Base-by-base conservation (phyloP, 148 eudicot genomes). In the Vaccinium macrocarpon region DNA sequence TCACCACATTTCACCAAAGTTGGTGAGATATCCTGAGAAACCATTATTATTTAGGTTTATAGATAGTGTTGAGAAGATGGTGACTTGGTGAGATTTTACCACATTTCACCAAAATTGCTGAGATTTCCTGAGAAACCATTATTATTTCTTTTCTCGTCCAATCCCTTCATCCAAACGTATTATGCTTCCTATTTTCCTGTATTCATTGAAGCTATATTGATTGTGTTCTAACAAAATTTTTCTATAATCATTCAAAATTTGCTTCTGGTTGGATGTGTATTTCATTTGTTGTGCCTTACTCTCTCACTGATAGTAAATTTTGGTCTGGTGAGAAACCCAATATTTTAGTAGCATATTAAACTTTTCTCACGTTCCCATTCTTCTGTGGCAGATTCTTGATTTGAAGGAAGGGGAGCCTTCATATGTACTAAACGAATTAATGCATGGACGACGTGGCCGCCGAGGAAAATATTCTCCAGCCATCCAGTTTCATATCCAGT, bases 361-460 rank as follows among this genome's bases (percentile, higher is more conserved):
- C 32, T 61, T 51, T 14, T 21, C 52, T 74, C 16, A 23, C 72
- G 56, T 50, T 53, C 42, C 25, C 62, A 53, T 48, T 61, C 46
- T 53, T 62, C 48, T 50, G 86, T 71, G 62, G 62, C 81, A 97
- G 98, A 85, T 90, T 84, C 92, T 95, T 68, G 76, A 88, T 16
- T 49, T 97, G 86, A 92, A 92, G 86, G 89, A 92, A 84, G 95
- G 98, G 32, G 91, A 91, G 74, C 87, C 98, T 64, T 93, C 90
- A 82, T 68, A 77, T 83, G 85, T 97, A 56, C 88, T 97, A 25
- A 86, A 86, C 86, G 98, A 95, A 66, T 62, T 97, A 84, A 83
- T 89, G 42, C 81, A 86, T 83, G 92, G 95, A 27, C 86, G 94
- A 71, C 84, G 85, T 82, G 86, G 84, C 55, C 91, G 91, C 35